Percentiles rank a stretch among this genome's conserved stretches.
Conservation (phyloP, 2,329 filamentous ascomycete species). For the Helotiales sp. region DNA sequence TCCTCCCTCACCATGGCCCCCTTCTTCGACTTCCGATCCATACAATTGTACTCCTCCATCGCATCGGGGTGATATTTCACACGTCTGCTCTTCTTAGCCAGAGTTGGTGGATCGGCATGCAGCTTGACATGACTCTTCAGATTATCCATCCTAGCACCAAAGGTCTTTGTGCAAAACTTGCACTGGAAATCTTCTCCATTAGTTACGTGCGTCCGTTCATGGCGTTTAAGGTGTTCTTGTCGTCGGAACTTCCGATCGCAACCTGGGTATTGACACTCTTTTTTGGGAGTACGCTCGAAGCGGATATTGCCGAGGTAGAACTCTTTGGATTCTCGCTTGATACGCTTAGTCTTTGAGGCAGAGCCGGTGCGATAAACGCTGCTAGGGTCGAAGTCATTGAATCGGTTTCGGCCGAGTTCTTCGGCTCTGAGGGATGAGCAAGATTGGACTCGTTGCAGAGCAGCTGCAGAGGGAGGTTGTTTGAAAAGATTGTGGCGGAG, state of each 20-base stretch:
- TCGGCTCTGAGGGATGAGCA: not conserved
- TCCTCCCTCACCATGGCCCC: not conserved
- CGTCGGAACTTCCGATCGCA: slow-evolving; percentile 3
- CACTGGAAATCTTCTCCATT: not conserved
- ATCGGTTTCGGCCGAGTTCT: not conserved
- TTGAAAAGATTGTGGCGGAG: slow-evolving; percentile 5
- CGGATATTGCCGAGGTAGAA: not conserved
- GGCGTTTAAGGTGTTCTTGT: slow-evolving; percentile 1
- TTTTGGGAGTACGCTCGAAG: not conserved
- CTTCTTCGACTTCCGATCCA: not conserved
- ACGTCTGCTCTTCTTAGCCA: not conserved
- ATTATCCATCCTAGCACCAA: slow-evolving; percentile 2
- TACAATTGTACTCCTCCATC: not conserved
- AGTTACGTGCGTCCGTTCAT: not conserved
- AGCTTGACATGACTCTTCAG: slow-evolving; percentile 1
- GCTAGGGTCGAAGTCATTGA: not conserved
- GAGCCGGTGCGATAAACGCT: not conserved
- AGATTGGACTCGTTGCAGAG: slow-evolving; percentile 17
- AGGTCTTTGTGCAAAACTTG: slow-evolving; percentile 1
- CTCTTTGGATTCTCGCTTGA: not conserved
- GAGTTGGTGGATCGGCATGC: not conserved
- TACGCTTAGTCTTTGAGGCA: not conserved
- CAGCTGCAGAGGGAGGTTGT: slow-evolving; percentile 1
- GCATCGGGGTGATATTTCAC: not conserved
- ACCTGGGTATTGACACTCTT: not conserved